Conservation (phyloP, 352 stramenopile species). For the Phytophthora lateralis region DNA sequence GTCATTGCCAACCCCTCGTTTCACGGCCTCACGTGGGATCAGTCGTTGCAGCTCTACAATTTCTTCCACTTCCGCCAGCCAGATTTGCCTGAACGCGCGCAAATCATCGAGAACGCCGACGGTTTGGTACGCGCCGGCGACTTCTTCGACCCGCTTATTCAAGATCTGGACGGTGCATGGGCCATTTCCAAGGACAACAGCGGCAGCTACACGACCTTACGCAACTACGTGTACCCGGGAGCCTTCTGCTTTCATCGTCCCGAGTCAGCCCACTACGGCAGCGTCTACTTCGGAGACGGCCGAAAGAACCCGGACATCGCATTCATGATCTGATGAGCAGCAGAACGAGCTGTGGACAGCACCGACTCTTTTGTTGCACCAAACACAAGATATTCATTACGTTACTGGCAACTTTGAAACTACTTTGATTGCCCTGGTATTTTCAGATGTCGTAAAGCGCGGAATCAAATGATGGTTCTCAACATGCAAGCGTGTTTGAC, state of each 20-base stretch:
- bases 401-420: neutral
- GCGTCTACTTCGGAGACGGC: slow-evolving; percentile 81
- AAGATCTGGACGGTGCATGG: slow-evolving; percentile 75
- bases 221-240: slow-evolving; percentile 70
- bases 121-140: slow-evolving; percentile 69
- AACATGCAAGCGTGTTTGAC: neutral
- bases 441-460: neutral
- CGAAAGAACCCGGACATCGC: slow-evolving; percentile 75
- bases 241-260: slow-evolving; percentile 71
- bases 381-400: slow-evolving; percentile 12
- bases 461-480: neutral
- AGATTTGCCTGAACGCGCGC: slow-evolving; percentile 61
- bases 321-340: slow-evolving; percentile 83
- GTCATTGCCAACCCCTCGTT: slow-evolving; percentile 73
- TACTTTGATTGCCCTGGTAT: neutral
- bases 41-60: slow-evolving; percentile 65
- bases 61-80: slow-evolving; percentile 82
- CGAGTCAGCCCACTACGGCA: slow-evolving; percentile 55
- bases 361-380: neutral
- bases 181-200: slow-evolving; percentile 70
- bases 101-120: slow-evolving; percentile 54
- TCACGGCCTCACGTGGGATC: slow-evolving; percentile 68
- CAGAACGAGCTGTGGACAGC: neutral
- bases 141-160: slow-evolving; percentile 71
- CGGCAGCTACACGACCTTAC: slow-evolving; percentile 58